Conservation (phyloP, 176 grass and related monocot species). For the Guadua angustifolia region DNA sequence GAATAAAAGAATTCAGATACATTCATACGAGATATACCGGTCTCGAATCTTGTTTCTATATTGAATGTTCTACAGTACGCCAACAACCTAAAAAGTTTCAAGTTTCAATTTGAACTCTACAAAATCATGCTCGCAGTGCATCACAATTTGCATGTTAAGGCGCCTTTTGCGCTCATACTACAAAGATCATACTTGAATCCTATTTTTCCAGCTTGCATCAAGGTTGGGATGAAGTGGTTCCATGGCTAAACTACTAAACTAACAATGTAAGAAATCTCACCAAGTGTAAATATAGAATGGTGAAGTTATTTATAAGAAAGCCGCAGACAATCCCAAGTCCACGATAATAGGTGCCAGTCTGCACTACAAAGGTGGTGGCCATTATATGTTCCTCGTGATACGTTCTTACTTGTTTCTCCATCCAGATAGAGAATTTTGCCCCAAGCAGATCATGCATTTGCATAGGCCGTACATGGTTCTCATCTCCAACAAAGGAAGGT, state of each 20-base stretch:
- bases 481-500: background rate
- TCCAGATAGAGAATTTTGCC: background rate
- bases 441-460: constrained; percentile 12
- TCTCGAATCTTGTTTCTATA: background rate
- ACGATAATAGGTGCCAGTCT: constrained; percentile 38
- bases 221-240: constrained; percentile 11
- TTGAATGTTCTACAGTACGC: too few species aligned
- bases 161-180: too few species aligned
- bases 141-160: too few species aligned
- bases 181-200: background rate
- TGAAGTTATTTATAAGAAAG: constrained; percentile 34
- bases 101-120: background rate
- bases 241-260: constrained; percentile 37
- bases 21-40: background rate
- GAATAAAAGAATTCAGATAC: constrained; percentile 8
- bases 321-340: constrained; percentile 35
- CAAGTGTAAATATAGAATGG: constrained; percentile 38
- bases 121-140: too few species aligned
- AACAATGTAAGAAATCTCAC: constrained; percentile 18
- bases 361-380: constrained; percentile 22
- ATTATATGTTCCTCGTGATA: constrained; percentile 19
- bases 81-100: too few species aligned
- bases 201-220: constrained; percentile 2
- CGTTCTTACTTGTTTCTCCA: background rate
- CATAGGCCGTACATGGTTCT: background rate